These are phyloP conservation scores for Paecilomyces fulvus DNA, from an alignment of 2,329 filamentous ascomycete species.

Conservation along the genomic window DNA sequence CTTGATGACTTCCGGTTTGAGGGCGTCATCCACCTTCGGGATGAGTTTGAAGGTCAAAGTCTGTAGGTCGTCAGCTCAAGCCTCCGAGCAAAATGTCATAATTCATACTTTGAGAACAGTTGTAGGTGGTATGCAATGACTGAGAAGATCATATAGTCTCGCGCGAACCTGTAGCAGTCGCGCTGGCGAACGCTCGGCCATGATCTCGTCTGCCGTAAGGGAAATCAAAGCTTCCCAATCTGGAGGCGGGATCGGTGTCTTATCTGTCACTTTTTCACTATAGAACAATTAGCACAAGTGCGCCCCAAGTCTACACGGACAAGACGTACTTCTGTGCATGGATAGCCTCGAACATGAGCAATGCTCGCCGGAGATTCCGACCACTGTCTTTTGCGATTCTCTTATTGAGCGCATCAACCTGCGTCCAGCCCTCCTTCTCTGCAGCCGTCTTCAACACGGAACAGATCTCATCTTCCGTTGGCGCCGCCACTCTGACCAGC, in stretches of 20 bases:
- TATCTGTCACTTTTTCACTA: conserved; percentile 83
- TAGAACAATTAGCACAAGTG: not conserved
- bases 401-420: conserved; percentile 65
- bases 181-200: conserved; percentile 84
- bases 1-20: conserved; percentile 87
- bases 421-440: conserved; percentile 76
- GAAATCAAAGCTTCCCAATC: conserved; percentile 93
- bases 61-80: conserved; percentile 19
- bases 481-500: conserved; percentile 83
- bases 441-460: conserved; percentile 60
- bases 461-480: conserved; percentile 76
- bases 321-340: conserved; percentile 83
- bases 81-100: not conserved
- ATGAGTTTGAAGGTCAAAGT: conserved; percentile 91
- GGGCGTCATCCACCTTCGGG: conserved; percentile 71
- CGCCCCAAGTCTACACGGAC: not conserved
- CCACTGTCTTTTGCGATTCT: conserved; percentile 86
- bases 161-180: conserved; percentile 80
- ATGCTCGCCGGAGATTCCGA: conserved; percentile 76
- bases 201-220: conserved; percentile 85
- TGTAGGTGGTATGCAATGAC: conserved; percentile 92
- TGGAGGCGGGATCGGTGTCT: conserved; percentile 82
- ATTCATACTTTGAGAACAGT: conserved; percentile 68
- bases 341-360: conserved; percentile 95
- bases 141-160: conserved; percentile 93